These are phyloP conservation scores for Exophiala calicioides DNA, from an alignment of 2,329 filamentous ascomycete species.

Conservation along the genomic window DNA sequence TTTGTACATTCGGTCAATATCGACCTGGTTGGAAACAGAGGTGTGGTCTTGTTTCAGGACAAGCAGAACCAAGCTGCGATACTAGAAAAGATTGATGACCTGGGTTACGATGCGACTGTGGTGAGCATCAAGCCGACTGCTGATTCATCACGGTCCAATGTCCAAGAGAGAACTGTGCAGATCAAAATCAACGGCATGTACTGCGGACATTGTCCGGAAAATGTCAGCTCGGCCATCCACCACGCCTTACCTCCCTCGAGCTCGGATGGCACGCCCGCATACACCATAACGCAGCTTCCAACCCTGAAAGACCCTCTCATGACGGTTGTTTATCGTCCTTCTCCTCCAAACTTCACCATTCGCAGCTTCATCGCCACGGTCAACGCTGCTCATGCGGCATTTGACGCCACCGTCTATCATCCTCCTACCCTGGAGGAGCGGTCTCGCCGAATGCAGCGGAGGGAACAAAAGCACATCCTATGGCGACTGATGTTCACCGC, in stretches of 20 bases:
- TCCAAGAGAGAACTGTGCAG: slow-evolving; percentile 56
- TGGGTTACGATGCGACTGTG: slow-evolving; percentile 67
- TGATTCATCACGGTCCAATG: slow-evolving; percentile 32
- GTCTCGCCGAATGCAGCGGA: slow-evolving; percentile 68
- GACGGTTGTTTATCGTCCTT: slow-evolving; percentile 69
- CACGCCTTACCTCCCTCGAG: slow-evolving; percentile 3
- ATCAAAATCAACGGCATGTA: slow-evolving; percentile 72
- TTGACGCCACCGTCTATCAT: slow-evolving; percentile 71
- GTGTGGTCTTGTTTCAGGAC: slow-evolving; percentile 51
- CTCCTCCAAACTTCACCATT: slow-evolving; percentile 69
- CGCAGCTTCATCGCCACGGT: slow-evolving; percentile 72
- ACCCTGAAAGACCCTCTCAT: slow-evolving; percentile 67
- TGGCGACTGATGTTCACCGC: slow-evolving; percentile 70
- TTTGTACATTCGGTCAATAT: slow-evolving; percentile 53
- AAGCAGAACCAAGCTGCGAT: slow-evolving; percentile 49
- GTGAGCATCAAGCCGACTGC: slow-evolving; percentile 48
- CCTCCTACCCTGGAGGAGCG: slow-evolving; percentile 82
- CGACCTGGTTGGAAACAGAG: slow-evolving; percentile 54
- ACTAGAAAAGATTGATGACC: slow-evolving; percentile 54
- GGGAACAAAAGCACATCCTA: slow-evolving; percentile 68
- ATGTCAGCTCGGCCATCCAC: slow-evolving; percentile 37
- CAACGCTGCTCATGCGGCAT: slow-evolving; percentile 63
- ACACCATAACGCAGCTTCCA: slow-evolving; percentile 54
- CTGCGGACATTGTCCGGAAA: slow-evolving; percentile 68
- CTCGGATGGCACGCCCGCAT: slow-evolving; percentile 41